A percentile compares a stretch with the other conserved stretches of the same genome.
phyloP scores from a whole-genome alignment of 2,329 filamentous ascomycete species.

The Arthrobotrys conoides region DNA sequence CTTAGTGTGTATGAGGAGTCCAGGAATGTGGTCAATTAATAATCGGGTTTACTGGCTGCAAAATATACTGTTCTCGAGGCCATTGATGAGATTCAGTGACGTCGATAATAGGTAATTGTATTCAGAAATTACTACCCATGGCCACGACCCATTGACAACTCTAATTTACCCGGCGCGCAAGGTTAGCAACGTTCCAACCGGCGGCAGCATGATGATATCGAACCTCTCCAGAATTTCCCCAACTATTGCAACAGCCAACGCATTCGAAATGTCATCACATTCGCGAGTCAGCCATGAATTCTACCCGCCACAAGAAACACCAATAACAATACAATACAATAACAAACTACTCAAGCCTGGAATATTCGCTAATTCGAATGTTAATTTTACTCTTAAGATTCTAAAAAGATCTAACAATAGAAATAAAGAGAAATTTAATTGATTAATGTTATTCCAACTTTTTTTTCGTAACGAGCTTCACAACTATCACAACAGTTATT shows the following conservation, averaged over 20 bases:
- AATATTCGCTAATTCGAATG: not conserved
- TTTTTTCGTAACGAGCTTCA: slow-evolving; percentile 15
- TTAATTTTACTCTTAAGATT: not conserved
- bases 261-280: slow-evolving; percentile 24
- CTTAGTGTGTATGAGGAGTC: not conserved
- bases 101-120: slow-evolving; percentile 12
- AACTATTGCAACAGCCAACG: slow-evolving; percentile 14
- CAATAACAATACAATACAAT: slow-evolving; percentile 1
- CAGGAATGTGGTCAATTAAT: slow-evolving; percentile 12
- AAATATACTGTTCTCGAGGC: not conserved
- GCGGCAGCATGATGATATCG: not conserved
- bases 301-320: slow-evolving; percentile 8
- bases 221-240: not conserved
- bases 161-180: not conserved
- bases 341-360: too few species aligned
- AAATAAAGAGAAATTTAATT: not conserved
- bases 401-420: slow-evolving; percentile 22
- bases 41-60: not conserved
- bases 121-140: not conserved
- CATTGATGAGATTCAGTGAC: not conserved
- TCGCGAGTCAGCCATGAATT: slow-evolving; percentile 19
- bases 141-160: not conserved
- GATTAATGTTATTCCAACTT: not conserved
- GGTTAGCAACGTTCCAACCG: not conserved
- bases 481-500: not conserved